Conservation (phyloP, 768 basidiomycete species). For the Hortiboletus flavorubellus region DNA sequence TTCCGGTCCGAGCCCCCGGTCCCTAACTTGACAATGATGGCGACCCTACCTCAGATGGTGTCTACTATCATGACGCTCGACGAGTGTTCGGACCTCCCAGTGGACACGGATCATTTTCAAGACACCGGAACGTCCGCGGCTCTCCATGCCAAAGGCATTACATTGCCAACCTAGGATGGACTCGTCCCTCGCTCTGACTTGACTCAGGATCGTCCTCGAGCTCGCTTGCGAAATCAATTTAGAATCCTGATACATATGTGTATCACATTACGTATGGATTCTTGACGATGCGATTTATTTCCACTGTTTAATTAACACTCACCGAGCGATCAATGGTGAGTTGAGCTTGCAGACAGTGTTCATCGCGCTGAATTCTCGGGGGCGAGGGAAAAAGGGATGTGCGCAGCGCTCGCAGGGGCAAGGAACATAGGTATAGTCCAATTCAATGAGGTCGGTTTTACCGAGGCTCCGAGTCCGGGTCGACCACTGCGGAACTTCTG, state of each 20-base stretch:
- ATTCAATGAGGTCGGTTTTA: neutral
- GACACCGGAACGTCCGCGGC: no score
- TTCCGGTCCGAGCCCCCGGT: no score
- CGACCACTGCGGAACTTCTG: neutral
- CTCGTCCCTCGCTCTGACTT: no score
- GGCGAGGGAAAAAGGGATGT: neutral
- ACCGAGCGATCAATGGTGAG: neutral
- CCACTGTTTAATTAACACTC: neutral
- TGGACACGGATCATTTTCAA: no score
- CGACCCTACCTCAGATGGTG: no score
- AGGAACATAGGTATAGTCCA: neutral
- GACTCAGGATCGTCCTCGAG: neutral
- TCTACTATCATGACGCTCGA: no score
- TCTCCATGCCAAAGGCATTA: no score
- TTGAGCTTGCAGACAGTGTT: neutral
- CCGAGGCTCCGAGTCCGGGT: neutral
- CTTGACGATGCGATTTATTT: conserved; percentile 2
- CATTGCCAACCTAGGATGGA: no score
- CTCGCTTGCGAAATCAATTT: neutral
- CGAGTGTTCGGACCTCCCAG: no score
- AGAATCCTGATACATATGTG: neutral
- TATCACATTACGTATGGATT: neutral
- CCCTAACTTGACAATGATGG: no score
- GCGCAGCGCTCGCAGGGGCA: neutral
- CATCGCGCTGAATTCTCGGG: conserved; percentile 6